Base-by-base conservation (phyloP, 2,329 filamentous ascomycete genomes). In the Alternaria sp. region DNA sequence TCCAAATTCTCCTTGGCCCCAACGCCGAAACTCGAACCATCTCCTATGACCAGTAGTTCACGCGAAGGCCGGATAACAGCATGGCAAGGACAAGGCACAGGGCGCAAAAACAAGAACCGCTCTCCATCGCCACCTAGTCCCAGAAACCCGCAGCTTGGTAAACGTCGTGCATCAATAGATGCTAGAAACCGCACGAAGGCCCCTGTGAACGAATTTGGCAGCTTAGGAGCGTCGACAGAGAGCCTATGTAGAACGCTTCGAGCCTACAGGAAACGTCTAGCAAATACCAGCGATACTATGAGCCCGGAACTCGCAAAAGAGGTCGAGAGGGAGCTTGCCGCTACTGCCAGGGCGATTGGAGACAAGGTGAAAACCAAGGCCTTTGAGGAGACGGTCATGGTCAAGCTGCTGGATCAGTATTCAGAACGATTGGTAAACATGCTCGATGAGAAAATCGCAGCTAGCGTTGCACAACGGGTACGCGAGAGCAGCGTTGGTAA, bases 351-450 rank as follows among this genome's bases (percentile, higher is more conserved):
- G 34, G 79, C 76, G 4, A 70, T 85, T 4, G 78, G 78, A 7
- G 82, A 84, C 51, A 77, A 74, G 54, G 78, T 74, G 30, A 79
- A 80, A 44, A 72, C 73, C 12, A 80, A 77, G 36, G 69, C 68
- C 6, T 60, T 82, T n/a, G 79, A 82, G 54, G 81, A 83, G 65
- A 75, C 70, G 2, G 74, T 74, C 6, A 78, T 83, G 74, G 73
- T 76, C 41, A 89, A 88, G 51, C 79, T 93, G 44, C 80, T 94
- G 7, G 91, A 93, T 66, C 87, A 92, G 77, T 93, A 93, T 70
- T 91, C 89, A 2, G 89, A 92, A 70, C 84, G 88, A 61, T 80
- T 94, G 48, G 87, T 92, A 6, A 87, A 83, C 46, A 83, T 93
- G 77, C 82, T 94, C 44, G 90, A 93, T 65, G 88, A 92, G 75